Evolutionary conservation across 345 rosid species (phyloP).

Genomic region (Citrus medica): DNA sequence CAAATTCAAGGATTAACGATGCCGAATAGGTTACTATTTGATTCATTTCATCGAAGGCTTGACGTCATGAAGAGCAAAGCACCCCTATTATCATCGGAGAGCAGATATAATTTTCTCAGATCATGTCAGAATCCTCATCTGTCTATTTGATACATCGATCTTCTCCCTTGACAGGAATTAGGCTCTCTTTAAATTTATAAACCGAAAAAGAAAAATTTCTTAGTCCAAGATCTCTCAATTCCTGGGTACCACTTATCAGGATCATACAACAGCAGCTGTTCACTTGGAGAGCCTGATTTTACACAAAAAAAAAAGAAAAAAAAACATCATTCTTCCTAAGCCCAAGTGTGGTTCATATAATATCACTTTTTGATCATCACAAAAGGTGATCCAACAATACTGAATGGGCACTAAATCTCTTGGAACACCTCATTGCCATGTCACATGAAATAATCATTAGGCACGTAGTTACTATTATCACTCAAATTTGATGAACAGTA

Average conservation of each 20-base stretch:
- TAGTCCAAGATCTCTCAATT: neutral
- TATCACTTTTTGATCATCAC: neutral
- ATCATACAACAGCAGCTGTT: neutral
- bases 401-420: neutral
- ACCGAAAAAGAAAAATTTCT: neutral
- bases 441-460: neutral
- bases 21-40: no score
- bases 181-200: neutral
- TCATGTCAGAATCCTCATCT: no score
- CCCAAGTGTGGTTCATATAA: neutral
- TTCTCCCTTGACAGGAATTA: neutral
- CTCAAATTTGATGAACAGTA: neutral
- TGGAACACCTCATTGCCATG: neutral
- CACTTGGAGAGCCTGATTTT: no score
- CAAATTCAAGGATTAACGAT: no score
- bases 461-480: neutral
- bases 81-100: no score
- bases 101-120: no score
- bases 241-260: neutral
- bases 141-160: no score
- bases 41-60: no score
- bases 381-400: no score
- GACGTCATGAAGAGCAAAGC: no score
- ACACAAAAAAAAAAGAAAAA: no score
- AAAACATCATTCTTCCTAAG: neutral